Conservation (phyloP, 257 asterid genomes). For the Anisodus tanguticus region DNA sequence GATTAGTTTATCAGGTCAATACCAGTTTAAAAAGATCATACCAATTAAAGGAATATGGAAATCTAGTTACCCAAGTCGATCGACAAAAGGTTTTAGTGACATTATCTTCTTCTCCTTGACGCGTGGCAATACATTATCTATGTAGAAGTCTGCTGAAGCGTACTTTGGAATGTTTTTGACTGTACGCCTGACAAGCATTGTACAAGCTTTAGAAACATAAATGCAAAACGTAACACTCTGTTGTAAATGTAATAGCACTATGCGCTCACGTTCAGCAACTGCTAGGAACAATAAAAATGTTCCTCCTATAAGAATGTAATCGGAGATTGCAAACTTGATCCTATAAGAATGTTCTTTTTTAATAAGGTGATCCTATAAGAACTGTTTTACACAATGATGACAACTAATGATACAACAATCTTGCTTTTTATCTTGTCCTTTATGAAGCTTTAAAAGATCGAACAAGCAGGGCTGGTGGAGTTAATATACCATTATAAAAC, state of each 20-base stretch:
- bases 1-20: neutral
- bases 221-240: conserved; percentile 32
- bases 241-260: neutral
- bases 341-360: neutral
- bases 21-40: neutral
- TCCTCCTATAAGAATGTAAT: neutral
- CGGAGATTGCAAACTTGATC: neutral
- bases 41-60: conserved; percentile 24
- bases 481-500: neutral
- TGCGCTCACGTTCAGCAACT: neutral
- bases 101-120: conserved; percentile 93
- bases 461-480: neutral
- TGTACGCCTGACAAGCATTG: conserved; percentile 69
- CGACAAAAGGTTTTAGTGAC: conserved; percentile 98
- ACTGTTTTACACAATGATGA: neutral
- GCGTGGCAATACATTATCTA: conserved; percentile 95
- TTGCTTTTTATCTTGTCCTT: neutral
- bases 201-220: conserved; percentile 38
- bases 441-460: neutral
- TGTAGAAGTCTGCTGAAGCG: conserved; percentile 97
- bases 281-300: neutral
- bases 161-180: conserved; percentile 98
- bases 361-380: too few species aligned
- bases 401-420: neutral
- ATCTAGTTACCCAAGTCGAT: conserved; percentile 91